A percentile compares a stretch with the other conserved stretches of the same genome.
These are phyloP conservation scores for Fraxinus quadrangulata DNA, from an alignment of 257 asterid species.

Conservation along the genomic window DNA sequence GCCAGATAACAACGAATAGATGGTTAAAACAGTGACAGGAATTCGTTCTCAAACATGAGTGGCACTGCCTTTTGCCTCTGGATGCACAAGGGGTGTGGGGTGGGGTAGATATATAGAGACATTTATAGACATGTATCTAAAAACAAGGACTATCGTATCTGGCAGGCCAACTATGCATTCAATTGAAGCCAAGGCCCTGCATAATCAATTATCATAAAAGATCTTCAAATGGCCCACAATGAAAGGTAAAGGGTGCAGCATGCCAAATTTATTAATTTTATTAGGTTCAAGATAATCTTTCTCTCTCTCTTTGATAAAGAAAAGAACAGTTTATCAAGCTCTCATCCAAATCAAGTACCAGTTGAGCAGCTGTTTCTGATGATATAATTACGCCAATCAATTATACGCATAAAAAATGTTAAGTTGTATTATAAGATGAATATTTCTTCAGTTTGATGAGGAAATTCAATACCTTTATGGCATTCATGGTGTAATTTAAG, in stretches of 20 bases:
- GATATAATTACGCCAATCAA: background rate
- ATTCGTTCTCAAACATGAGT: background rate
- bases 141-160: background rate
- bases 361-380: background rate
- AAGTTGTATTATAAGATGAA: background rate
- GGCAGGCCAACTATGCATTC: background rate
- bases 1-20: constrained; percentile 30
- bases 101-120: background rate
- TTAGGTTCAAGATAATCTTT: background rate
- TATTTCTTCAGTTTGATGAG: background rate
- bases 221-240: background rate
- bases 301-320: background rate
- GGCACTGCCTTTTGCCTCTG: background rate
- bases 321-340: background rate
- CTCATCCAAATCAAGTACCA: background rate
- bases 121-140: background rate
- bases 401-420: no score
- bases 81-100: background rate
- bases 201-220: background rate
- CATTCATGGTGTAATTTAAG: background rate
- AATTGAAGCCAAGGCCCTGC: background rate
- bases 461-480: background rate
- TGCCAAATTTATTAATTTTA: background rate
- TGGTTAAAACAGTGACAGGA: constrained; percentile 6
- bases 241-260: no score